A percentile compares a stretch with the other conserved stretches of the same genome.
phyloP scores from a whole-genome alignment of 345 rosid species.

The Salix exigua region DNA sequence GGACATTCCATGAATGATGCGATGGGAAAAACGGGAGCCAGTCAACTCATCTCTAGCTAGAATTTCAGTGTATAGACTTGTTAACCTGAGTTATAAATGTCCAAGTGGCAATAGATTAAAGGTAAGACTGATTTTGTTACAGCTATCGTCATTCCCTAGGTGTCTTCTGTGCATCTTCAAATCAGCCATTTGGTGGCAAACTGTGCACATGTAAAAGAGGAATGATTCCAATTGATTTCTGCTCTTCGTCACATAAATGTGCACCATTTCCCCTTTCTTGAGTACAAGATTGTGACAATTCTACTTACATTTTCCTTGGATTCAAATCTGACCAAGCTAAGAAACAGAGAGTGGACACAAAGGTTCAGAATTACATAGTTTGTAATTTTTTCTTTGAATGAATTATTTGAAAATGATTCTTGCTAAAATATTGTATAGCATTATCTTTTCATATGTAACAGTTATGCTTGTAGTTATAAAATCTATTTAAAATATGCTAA shows the following conservation, averaged over 20 bases:
- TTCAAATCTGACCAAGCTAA: not conserved
- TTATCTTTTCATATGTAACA: too few species aligned
- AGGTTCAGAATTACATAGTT: not conserved
- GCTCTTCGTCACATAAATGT: not conserved
- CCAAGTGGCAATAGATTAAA: not conserved
- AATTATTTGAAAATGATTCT: too few species aligned
- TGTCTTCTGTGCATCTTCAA: not conserved
- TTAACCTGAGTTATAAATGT: not conserved
- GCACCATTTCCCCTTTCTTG: not conserved
- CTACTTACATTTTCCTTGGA: not conserved
- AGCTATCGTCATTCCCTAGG: not conserved
- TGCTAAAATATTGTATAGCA: too few species aligned
- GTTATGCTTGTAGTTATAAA: too few species aligned
- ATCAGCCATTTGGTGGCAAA: not conserved
- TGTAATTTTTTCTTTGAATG: too few species aligned
- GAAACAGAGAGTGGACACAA: not conserved
- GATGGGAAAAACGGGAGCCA: not conserved
- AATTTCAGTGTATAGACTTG: not conserved
- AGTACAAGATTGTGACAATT: not conserved
- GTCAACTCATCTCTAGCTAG: not conserved
- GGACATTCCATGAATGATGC: not conserved
- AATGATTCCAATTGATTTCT: not conserved
- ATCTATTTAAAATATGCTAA: too few species aligned
- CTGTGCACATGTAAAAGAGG: not conserved
- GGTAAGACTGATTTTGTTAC: not conserved